These are phyloP conservation scores for Tetramitus jugosus DNA, from an alignment of 208 protist genomes.

Conservation along the genomic window DNA sequence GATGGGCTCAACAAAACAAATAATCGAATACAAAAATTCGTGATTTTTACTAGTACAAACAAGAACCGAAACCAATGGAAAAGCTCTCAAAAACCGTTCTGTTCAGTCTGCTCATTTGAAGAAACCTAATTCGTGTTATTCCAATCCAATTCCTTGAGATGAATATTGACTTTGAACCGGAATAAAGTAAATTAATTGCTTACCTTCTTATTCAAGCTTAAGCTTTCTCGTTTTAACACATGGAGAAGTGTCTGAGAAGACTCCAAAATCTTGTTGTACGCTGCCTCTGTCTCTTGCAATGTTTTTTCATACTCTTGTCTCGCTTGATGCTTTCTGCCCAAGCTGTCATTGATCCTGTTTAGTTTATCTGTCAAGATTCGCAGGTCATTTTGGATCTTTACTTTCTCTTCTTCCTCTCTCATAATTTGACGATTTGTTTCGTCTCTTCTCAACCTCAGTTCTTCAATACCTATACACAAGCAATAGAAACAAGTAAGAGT, in stretches of 20 bases:
- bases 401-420: slow-evolving; percentile 53
- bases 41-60: too few relatives aligned
- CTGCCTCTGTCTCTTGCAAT: slow-evolving; percentile 61
- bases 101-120: too few relatives aligned
- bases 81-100: too few relatives aligned
- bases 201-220: slow-evolving; percentile 30
- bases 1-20: too few relatives aligned
- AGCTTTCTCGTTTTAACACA: slow-evolving; percentile 57
- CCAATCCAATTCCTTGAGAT: too few relatives aligned
- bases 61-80: too few relatives aligned
- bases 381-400: slow-evolving; percentile 33
- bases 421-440: slow-evolving; percentile 58
- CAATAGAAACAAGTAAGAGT: background rate
- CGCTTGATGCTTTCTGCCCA: slow-evolving; percentile 50
- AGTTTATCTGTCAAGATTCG: slow-evolving; percentile 33
- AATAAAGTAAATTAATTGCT: too few relatives aligned
- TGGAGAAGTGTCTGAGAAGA: slow-evolving; percentile 61
- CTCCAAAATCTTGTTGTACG: slow-evolving; percentile 73
- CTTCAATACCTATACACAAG: slow-evolving; percentile 64
- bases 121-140: too few relatives aligned
- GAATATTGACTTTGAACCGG: too few relatives aligned
- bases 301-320: slow-evolving; percentile 58
- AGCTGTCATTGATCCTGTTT: slow-evolving; percentile 30
- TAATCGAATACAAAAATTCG: background rate
- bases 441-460: slow-evolving; percentile 61